Conservation (phyloP, 441 rosid genomes). For the Gossypium aridum region DNA sequence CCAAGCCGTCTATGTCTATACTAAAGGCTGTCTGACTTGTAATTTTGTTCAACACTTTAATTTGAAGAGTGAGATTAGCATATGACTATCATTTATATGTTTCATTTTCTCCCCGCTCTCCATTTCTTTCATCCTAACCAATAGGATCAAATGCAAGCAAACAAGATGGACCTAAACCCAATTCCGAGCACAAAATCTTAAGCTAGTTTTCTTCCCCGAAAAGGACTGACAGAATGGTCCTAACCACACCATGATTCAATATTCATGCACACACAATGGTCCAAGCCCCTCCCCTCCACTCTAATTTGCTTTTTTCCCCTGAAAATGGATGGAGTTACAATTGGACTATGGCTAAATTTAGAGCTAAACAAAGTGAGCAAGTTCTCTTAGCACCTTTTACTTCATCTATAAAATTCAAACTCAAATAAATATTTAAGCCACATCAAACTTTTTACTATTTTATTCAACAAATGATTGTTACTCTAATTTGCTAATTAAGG, state of each 20-base stretch:
- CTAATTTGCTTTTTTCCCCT: neutral
- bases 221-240: neutral
- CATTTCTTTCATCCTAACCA: neutral
- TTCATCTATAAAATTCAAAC: too few relatives aligned
- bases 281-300: neutral
- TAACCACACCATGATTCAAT: neutral
- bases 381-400: too few relatives aligned
- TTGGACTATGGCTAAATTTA: too few relatives aligned
- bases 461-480: too few relatives aligned
- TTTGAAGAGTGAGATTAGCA: neutral
- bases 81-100: neutral
- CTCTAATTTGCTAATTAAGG: neutral
- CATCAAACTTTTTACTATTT: too few relatives aligned
- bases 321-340: too few relatives aligned
- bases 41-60: neutral
- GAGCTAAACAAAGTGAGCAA: too few relatives aligned
- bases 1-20: too few relatives aligned
- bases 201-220: neutral
- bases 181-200: neutral
- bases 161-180: neutral
- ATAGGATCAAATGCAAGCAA: neutral
- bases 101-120: neutral
- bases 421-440: too few relatives aligned
- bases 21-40: neutral
- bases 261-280: neutral